Conservation (phyloP, 768 basidiomycete genomes). For the Psilocybe tampanensis region DNA sequence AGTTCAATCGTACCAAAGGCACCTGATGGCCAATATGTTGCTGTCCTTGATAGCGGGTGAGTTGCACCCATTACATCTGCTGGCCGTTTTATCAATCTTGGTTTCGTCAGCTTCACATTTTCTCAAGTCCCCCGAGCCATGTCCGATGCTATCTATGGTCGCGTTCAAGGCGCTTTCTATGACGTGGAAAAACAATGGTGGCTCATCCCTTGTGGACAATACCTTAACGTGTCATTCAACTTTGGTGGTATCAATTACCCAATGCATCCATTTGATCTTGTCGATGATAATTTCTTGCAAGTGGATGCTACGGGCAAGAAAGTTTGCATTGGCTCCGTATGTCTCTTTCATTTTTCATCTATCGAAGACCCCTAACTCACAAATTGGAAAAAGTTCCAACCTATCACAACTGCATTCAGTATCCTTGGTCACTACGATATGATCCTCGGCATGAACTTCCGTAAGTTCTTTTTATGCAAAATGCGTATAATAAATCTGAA, state of each 20-base stretch:
- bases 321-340: conserved; percentile 69
- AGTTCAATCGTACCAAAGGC: conserved; percentile 72
- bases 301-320: conserved; percentile 49
- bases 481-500: conserved; percentile 5
- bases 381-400: conserved; percentile 66
- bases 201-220: conserved; percentile 75
- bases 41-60: conserved; percentile 74
- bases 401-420: conserved; percentile 80
- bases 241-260: conserved; percentile 73
- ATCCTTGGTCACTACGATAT: conserved; percentile 78
- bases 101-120: conserved; percentile 28
- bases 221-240: conserved; percentile 70
- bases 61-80: conserved; percentile 4
- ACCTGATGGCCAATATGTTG: conserved; percentile 64
- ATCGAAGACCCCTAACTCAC: neutral
- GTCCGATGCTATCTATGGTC: conserved; percentile 80
- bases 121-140: conserved; percentile 76
- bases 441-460: conserved; percentile 81
- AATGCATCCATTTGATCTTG: conserved; percentile 72
- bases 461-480: conserved; percentile 40
- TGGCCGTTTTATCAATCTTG: neutral
- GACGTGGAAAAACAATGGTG: conserved; percentile 58
- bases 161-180: conserved; percentile 73
- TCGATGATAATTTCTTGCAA: conserved; percentile 59
- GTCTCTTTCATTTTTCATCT: conserved; percentile 24